Base-by-base conservation (phyloP, 2,329 filamentous ascomycete species). In the Botrytis aclada region DNA sequence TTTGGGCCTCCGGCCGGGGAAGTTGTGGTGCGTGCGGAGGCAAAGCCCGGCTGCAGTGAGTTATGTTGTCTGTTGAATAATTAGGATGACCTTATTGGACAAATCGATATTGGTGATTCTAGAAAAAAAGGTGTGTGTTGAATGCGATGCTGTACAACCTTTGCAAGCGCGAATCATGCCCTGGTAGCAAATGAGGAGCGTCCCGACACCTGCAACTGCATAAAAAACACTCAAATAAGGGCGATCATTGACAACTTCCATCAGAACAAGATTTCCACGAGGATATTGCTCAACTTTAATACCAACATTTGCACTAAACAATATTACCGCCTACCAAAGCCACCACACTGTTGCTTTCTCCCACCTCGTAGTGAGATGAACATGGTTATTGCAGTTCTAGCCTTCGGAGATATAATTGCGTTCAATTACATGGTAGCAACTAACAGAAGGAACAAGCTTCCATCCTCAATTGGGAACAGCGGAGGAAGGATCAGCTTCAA, bases 201-300 rank as follows among this genome's bases (percentile, higher is more conserved):
- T 72, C 70, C 70, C 70, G 70, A 72, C 70, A 72, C 60, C 63
- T 72, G 63, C 70, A 72, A 72, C 70, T 65, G 45, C 63, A 60
- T 61, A 51, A 56, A 56, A 61, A 69, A 54, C 70, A 72, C 70
- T 34, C 51, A 58, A 69, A 72, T 12, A 41, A 72, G 16, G 70
- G 70, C 39, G 70, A 72, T 72, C 70, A 67, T 60, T 72, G n/a
- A 67, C 47, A 32, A 56, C 41, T 69, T 69, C 45, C 8, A 71
- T 71, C n/a, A 56, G 39, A 66, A 51, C 47, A 56, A 61, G 54
- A 69, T 69, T 69, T 37, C 37, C 39, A 41, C 51, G 62, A 67
- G 70, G 70, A 58, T 72, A 18, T 60, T 37, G 51, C 58, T 60
- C 63, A 43, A 61, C 70, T 72, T 72, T 72, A 72, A 72, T 72